Evolutionary conservation across 139 green algal genomes (phyloP), one percentile per base, ranked within the genome.

Genomic region (Micractinium conductrix): DNA sequence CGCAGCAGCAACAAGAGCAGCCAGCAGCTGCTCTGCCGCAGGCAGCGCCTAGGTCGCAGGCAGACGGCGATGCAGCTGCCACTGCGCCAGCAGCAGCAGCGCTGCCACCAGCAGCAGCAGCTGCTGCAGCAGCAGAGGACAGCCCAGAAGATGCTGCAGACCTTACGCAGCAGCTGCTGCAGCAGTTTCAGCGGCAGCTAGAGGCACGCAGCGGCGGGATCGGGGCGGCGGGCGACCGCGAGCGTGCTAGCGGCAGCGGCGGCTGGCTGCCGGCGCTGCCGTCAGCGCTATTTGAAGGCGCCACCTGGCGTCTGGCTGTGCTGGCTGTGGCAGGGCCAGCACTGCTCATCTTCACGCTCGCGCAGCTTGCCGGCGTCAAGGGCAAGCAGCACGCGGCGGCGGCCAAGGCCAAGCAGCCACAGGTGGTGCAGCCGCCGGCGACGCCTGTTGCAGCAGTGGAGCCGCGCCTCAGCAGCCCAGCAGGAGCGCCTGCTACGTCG

Each of bases 181-280:
- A 83, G 62, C 78, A 83, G 78, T 58, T 73, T 26, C 55, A 82
- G 76, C 28, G 38, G 17, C 78, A 63, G 78, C 62, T 74, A 6
- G 42, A 60, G 40, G 40, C n/a, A 22, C 42, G 33, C 16, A 74
- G 62, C 43, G 78, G 78, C 30, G 78, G 62, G 62, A 48, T 17
- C 17, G 42, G 42, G 8, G 42, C 78, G 33, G 60, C 42, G 1
- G 45, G 58, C 16, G 76, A 53, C 17, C 58, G 76, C 0, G 28
- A 30, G 19, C 22, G 21, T 21, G 33, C 65, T 44, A 33, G 33
- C 28, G 70, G 17, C 35, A 12, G 21, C 74, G 44, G 21, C 74
- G 33, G 38, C 28, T 60, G 58, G 55, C 30, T 71, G 55, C 69
- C 69, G n/a, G 30, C 22, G 69, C 69, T 55, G 70, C 70, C 42